These are phyloP conservation scores for Cyclotella baltica DNA, from an alignment of 108 stramenopile genomes.

Conservation along the genomic window DNA sequence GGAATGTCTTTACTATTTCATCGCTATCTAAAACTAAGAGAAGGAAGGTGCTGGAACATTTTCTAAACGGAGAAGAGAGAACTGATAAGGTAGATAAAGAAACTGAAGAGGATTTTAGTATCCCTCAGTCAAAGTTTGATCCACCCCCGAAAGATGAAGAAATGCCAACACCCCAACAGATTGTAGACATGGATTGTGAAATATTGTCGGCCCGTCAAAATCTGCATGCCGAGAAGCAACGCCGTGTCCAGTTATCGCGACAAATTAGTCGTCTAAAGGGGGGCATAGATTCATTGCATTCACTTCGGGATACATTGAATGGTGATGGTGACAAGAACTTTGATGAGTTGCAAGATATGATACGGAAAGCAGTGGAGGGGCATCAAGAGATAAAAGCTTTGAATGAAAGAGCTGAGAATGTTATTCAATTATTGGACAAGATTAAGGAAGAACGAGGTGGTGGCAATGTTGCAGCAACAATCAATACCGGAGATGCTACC, in stretches of 20 bases:
- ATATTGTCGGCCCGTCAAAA: conserved; percentile 34
- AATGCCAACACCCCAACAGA: conserved; percentile 29
- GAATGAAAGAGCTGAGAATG: conserved; percentile 42
- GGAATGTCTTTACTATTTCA: conserved; percentile 67
- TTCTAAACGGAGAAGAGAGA: conserved; percentile 18
- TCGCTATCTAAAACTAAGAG: conserved; percentile 56
- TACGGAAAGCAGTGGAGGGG: conserved; percentile 31
- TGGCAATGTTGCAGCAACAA: not conserved
- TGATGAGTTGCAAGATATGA: conserved; percentile 17
- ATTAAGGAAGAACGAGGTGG: conserved; percentile 43
- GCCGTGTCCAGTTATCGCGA: conserved; percentile 26
- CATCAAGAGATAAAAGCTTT: conserved; percentile 39
- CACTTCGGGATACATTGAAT: conserved; percentile 25
- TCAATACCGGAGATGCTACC: not conserved
- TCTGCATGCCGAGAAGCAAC: conserved; percentile 35
- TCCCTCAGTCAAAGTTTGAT: conserved; percentile 6
- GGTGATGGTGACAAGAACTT: not conserved
- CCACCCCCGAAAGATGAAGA: not conserved
- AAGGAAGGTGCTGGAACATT: conserved; percentile 50
- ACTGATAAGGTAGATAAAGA: not conserved
- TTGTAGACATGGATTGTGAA: conserved; percentile 29
- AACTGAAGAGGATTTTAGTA: not conserved
- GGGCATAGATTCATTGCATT: conserved; percentile 13
- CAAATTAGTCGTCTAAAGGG: conserved; percentile 21
- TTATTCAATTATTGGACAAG: conserved; percentile 40